Evolutionary conservation across 2,329 filamentous ascomycete species (phyloP), one percentile per base, ranked within the genome.

Genomic region (Sporothrix euskadiensis): DNA sequence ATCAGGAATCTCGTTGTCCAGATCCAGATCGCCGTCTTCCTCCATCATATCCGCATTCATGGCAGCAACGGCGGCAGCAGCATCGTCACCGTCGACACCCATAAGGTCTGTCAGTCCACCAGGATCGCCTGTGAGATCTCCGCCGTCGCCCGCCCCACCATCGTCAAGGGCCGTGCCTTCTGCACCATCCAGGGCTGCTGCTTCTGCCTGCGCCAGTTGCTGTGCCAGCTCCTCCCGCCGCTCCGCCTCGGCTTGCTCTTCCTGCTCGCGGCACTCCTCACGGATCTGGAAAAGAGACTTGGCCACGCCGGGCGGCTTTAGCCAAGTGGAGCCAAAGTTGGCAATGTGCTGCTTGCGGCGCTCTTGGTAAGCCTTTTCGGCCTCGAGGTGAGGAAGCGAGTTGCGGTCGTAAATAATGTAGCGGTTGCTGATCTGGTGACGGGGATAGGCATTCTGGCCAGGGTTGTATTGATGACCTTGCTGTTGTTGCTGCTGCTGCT

Each of bases 231-330:
- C 88, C 80, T 94, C 92, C 41, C 92, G 86, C 30, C 91, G 85
- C 80, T 93, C 83, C 1, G 92, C 88, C 79, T 92, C 90, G 75
- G 92, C 89, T 74, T 94, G 92, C 81, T 99, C 96, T 80, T 95
- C 91, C 72, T 92, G 88, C 84, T 99, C 96, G 12, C 92, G 88
- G 77, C 91, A 90, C 83, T 99, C 96, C 82, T 99, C 96, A 57
- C 92, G 91, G 83, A 94, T 89, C 75, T 97, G 94, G 80, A 97
- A 91, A 74, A 97, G 89, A 0, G 95, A 97, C 85, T 98, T 99
- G 73, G 89, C 81, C 72, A 97, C 87, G 8, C 95, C 96, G 0
- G 94, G 94, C 0, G 96, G 96, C 74, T 92, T 92, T 73, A 99
- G 90, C 96, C 96, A 99, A 61, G 88, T 88, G 76, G 91, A 92